Evolutionary conservation across 306 rosid species (phyloP).

Genomic region (Inga oerstediana): DNA sequence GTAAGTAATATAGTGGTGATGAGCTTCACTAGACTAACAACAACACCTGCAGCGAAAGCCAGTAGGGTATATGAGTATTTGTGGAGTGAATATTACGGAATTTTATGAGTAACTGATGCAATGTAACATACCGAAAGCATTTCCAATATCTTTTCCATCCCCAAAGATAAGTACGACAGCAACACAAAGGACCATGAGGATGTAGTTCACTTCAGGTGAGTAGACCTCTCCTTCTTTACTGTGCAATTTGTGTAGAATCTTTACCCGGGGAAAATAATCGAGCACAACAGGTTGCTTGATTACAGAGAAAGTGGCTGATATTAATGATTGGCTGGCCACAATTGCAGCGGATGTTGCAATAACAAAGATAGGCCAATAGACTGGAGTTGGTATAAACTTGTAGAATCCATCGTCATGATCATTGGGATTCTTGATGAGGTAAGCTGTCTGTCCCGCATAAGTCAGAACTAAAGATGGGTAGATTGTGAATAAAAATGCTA

Average conservation of each 20-base stretch:
- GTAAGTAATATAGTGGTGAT: constrained; percentile 80
- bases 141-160: constrained; percentile 79
- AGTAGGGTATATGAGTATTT: background rate
- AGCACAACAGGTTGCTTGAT: constrained; percentile 86
- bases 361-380: constrained; percentile 84
- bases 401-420: constrained; percentile 81
- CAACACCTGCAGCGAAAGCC: constrained; percentile 63
- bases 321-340: constrained; percentile 86
- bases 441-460: constrained; percentile 90
- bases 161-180: constrained; percentile 86
- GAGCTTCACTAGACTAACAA: constrained; percentile 81
- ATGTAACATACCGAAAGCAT: constrained; percentile 70
- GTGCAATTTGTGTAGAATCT: constrained; percentile 70
- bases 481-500: constrained; percentile 68
- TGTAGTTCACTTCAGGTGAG: constrained; percentile 86
- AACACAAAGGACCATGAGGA: constrained; percentile 80
- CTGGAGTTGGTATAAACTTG: constrained; percentile 69
- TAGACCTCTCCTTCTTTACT: constrained; percentile 83
- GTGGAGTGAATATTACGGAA: background rate
- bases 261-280: constrained; percentile 85
- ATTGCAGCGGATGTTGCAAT: constrained; percentile 71
- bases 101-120: constrained; percentile 15
- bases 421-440: constrained; percentile 69
- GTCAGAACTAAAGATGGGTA: constrained; percentile 86
- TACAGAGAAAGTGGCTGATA: constrained; percentile 87